Percentiles rank a stretch among this genome's conserved stretches.
Evolutionary conservation across 1,284 basidiomycete species (phyloP).

Genomic region (Vanrija sp.): DNA sequence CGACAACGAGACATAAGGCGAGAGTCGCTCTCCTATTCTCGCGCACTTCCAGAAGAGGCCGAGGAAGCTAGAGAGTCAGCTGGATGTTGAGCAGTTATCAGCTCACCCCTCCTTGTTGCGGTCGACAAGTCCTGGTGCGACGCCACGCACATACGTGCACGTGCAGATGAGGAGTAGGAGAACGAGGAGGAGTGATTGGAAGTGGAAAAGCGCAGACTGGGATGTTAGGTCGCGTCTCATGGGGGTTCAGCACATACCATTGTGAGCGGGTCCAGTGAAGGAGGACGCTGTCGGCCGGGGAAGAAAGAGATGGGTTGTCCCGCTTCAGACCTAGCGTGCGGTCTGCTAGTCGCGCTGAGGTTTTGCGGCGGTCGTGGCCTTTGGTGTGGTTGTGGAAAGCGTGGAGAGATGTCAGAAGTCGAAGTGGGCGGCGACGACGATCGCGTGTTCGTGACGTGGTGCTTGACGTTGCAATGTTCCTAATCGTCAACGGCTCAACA

Average conservation of each 20-base stretch:
- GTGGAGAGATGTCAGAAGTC: too few relatives aligned
- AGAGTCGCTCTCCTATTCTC: constrained; percentile 79
- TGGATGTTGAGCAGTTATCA: neutral
- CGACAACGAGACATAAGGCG: constrained; percentile 75
- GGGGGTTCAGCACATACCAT: neutral
- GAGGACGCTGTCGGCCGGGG: too few relatives aligned
- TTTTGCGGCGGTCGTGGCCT: too few relatives aligned
- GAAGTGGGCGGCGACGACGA: too few relatives aligned
- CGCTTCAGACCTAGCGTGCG: too few relatives aligned
- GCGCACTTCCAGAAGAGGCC: constrained; percentile 92
- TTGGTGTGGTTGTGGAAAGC: too few relatives aligned
- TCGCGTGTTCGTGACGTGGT: too few relatives aligned
- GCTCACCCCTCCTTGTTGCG: constrained; percentile 89
- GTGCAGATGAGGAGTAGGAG: constrained; percentile 93
- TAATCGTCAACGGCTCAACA: too few relatives aligned
- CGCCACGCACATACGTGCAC: constrained; percentile 89
- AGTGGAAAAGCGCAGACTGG: constrained; percentile 96
- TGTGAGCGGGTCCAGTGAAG: neutral
- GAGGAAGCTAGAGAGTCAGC: constrained; percentile 59
- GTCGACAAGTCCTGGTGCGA: constrained; percentile 84
- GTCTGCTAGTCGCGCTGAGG: too few relatives aligned
- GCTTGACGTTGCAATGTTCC: too few relatives aligned
- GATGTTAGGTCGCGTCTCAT: neutral
- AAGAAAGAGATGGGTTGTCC: too few relatives aligned
- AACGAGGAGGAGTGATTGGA: constrained; percentile 89